These are phyloP conservation scores for Vinca minor DNA, from an alignment of 257 asterid species.

Conservation along the genomic window DNA sequence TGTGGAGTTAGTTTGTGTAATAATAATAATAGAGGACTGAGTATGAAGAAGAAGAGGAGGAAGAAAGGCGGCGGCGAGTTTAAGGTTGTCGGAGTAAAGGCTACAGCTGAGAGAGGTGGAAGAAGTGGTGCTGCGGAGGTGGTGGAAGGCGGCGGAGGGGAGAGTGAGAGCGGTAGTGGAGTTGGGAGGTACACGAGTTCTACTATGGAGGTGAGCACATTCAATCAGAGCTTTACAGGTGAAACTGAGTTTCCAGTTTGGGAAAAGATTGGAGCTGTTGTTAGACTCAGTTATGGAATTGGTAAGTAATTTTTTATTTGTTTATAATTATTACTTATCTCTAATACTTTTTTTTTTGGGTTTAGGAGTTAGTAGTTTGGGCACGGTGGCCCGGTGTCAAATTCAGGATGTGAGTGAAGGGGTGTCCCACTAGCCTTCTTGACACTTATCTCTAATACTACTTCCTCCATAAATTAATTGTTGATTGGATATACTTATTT, in stretches of 20 bases:
- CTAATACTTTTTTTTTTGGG: no score
- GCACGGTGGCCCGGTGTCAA: no score
- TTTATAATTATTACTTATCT: no score
- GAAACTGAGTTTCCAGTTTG: conserved; percentile 80
- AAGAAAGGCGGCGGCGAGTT: conserved; percentile 17
- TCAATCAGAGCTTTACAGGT: conserved; percentile 49
- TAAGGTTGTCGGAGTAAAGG: conserved; percentile 17
- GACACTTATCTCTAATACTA: no score
- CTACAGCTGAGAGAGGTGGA: conserved; percentile 26
- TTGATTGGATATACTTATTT: no score
- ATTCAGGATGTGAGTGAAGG: no score
- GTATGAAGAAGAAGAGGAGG: conserved; percentile 16
- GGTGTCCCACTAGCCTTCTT: no score
- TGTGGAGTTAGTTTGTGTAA: conserved; percentile 20
- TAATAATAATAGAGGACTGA: conserved; percentile 24
- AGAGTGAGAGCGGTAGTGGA: conserved; percentile 28
- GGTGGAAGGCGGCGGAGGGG: conserved; percentile 36
- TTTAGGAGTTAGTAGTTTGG: no score
- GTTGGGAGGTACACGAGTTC: conserved; percentile 35
- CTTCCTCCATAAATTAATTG: no score
- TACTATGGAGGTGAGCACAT: conserved; percentile 78
- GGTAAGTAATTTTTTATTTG: conserved; percentile 30
- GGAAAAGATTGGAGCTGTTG: conserved; percentile 91
- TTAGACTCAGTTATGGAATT: conserved; percentile 89
- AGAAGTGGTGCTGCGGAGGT: conserved; percentile 24